These are phyloP conservation scores for Candida ovalis DNA, from an alignment of 805 yeast species.

Conservation along the genomic window DNA sequence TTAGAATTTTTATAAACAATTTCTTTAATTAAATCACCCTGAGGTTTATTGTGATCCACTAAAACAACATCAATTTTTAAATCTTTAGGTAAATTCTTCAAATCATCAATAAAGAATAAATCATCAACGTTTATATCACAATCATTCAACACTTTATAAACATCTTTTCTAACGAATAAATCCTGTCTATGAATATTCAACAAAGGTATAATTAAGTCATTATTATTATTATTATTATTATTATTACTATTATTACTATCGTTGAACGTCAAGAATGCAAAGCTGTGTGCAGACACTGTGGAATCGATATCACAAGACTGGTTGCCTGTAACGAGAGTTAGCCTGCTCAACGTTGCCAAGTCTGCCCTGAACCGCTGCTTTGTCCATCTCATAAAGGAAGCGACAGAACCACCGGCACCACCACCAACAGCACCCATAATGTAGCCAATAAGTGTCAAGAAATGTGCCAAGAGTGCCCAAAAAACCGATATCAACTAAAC, in stretches of 20 bases:
- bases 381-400: constrained; percentile 3
- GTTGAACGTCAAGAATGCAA: constrained; percentile 52
- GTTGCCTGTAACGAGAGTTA: constrained; percentile 65
- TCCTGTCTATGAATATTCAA: constrained; percentile 70
- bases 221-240: background rate
- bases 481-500: no score
- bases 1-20: constrained; percentile 26
- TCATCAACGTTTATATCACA: constrained; percentile 44
- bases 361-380: constrained; percentile 3
- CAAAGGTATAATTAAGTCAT: constrained; percentile 51
- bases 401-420: no score
- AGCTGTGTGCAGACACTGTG: constrained; percentile 68
- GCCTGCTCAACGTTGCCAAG: background rate
- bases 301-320: constrained; percentile 91
- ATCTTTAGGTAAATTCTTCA: constrained; percentile 26
- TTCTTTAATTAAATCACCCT: constrained; percentile 39
- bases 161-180: constrained; percentile 66
- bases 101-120: constrained; percentile 68
- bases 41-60: constrained; percentile 81
- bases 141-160: constrained; percentile 46
- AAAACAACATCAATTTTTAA: constrained; percentile 43
- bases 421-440: no score
- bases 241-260: background rate
- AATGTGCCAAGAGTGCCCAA: no score
- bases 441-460: no score